These are phyloP conservation scores for Chrysosporium keratinophilum DNA, from an alignment of 2,329 filamentous ascomycete genomes.

Conservation along the genomic window DNA sequence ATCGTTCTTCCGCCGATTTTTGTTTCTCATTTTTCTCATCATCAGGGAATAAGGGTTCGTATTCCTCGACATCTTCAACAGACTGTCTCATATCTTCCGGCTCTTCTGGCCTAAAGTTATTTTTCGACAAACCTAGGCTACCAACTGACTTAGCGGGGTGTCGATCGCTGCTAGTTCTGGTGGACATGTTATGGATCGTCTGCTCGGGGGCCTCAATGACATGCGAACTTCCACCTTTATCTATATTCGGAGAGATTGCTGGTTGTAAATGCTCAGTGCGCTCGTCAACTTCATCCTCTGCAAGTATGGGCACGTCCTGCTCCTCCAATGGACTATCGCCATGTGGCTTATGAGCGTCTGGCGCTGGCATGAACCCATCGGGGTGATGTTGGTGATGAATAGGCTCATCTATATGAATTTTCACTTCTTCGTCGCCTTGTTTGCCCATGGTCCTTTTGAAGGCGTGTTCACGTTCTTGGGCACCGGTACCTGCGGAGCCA, in stretches of 20 bases:
- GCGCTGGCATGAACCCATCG: constrained; percentile 43
- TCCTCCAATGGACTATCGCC: constrained; percentile 36
- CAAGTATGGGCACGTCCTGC: constrained; percentile 67
- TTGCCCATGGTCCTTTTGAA: constrained; percentile 25
- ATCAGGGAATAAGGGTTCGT: constrained; percentile 84
- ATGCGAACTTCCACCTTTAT: constrained; percentile 48
- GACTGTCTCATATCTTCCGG: constrained; percentile 50
- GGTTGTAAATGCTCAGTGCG: constrained; percentile 61
- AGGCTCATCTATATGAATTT: constrained; percentile 68
- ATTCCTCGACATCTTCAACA: constrained; percentile 81
- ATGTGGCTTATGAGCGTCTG: constrained; percentile 42
- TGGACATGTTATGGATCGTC: constrained; percentile 42
- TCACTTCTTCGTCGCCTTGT: constrained; percentile 28
- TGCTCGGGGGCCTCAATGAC: constrained; percentile 38
- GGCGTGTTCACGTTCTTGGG: background rate
- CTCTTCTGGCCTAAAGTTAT: constrained; percentile 42
- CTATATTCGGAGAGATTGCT: constrained; percentile 65
- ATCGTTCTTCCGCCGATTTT: constrained; percentile 28
- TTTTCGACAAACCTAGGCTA: constrained; percentile 44
- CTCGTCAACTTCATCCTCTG: constrained; percentile 71
- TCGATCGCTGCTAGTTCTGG: constrained; percentile 50
- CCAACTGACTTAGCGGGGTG: constrained; percentile 53
- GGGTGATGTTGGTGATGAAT: constrained; percentile 34
- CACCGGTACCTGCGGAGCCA: constrained; percentile 35
- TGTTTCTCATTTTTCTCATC: constrained; percentile 54